Base-by-base conservation (phyloP, 2,329 filamentous ascomycete genomes). In the Corynespora cassiicola region DNA sequence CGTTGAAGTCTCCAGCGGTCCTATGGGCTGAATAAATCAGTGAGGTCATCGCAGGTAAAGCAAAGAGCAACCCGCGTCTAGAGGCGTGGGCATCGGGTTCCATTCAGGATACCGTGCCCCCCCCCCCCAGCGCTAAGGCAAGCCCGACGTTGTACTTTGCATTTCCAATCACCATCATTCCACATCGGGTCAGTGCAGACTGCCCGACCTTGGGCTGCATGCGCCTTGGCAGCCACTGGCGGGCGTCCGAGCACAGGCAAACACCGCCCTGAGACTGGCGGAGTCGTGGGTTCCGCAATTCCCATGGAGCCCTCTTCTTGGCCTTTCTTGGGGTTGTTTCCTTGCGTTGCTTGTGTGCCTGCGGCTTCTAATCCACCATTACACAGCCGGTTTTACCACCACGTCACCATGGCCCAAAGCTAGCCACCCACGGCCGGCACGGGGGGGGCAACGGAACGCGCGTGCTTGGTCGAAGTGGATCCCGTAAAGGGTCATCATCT, bases 281-380 rank as follows among this genome's bases (percentile, higher is more conserved):
- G 58, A 61, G 48, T 56, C 50, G 45, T 54, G 46, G 39, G 40
- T 47, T 52, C 54, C 48, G 52, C 52, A 53, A 54, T 49, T 44
- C 41, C 34, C 42, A 48, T 57, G 52, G 51, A 53, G 42, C 37
- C 46, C 39, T 31, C 15, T 15, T 31, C 61, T 67, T 64, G 63
- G 61, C 59, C 42, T 14, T 37, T 53, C 62, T 65, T 65, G 56
- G 61, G 17, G 22, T 34, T 58, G 45, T 57, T 58, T 57, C 61
- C 63, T 63, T 65, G 58, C 56, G 48, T 62, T 64, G 59, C 61
- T 66, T 66, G 61, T 65, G 54, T 50, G 47, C 48, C 50, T 52
- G 36, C 46, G 34, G 49, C 50, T 50, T 55, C 52, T 45, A 50
- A 53, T 54, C 38, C 49, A 54, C 47, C 42, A 58, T 59, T 57